Base-by-base conservation (phyloP, 345 rosid genomes). In the Citrus glauca region DNA sequence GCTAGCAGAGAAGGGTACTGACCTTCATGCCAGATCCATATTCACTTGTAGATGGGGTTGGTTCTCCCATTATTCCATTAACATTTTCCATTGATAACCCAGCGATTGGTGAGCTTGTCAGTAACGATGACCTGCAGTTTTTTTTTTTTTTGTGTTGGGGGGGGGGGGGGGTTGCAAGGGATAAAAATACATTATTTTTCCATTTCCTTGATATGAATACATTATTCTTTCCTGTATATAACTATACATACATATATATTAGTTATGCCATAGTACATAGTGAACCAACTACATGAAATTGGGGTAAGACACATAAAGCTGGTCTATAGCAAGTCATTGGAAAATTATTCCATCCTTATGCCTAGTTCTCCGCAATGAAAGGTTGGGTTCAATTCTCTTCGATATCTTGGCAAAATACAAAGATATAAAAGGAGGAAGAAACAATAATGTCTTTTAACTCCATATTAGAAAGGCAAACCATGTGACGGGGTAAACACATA, bases 1-100 rank as follows among this genome's bases (percentile, higher is more conserved):
- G 48, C 62, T 19, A 11, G 19, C 69, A 64, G 24, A 33, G 70
- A 70, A 61, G 64, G 84, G 38, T 66, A 81, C 87, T 77, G 55
- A 93, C 99, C 99, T 90, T 92, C 83, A 84, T 83, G 90, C 91
- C 87, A 75, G 93, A 84, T 77, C 91, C 94, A 85, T 56, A 86
- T 82, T 88, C 94, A 72, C 86, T 90, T 30, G 91, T 79, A 71
- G 95, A 86, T 82, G 90, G 89, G 69, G 90, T 87, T 24, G 87
- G 62, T 77, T 89, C 90, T 77, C 87, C 86, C 77, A 74, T 79
- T 69, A 87, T 77, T 80, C 92, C 98, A 82, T 88, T 87, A 66
- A 91, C 89, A 85, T 88, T 94, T 84, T 93, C 99, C 22, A 90
- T 87, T 69, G 98, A 94, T 71, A 82, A 77, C 71, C 92, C 91